phyloP scores from a whole-genome alignment of 2,329 filamentous ascomycete genomes.

The Pestalotiopsis sp. region DNA sequence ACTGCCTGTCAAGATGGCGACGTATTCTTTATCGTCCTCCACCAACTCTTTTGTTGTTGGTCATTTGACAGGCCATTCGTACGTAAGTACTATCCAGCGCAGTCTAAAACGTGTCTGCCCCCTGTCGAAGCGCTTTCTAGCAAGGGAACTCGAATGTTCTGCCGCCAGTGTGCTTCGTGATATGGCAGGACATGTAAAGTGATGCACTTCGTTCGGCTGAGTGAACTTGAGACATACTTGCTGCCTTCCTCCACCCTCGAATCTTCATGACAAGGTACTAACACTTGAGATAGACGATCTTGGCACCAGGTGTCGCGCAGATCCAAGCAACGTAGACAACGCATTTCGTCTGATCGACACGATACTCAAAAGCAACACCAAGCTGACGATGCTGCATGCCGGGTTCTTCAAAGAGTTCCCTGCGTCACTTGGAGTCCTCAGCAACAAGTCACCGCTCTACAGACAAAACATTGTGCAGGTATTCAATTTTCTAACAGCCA shows the following conservation, averaged over 20 bases:
- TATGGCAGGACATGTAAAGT: neutral
- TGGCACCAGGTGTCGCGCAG: constrained; percentile 32
- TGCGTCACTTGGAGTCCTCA: constrained; percentile 18
- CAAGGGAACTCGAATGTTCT: neutral
- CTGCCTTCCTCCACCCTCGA: neutral
- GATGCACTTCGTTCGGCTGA: neutral
- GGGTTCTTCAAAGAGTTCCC: constrained; percentile 44
- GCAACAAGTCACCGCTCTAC: constrained; percentile 21
- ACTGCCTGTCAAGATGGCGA: constrained; percentile 61
- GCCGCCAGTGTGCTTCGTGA: neutral
- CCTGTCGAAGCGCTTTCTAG: neutral
- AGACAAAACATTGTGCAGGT: constrained; percentile 35
- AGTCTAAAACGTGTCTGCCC: neutral
- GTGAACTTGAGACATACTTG: neutral
- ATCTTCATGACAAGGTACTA: neutral
- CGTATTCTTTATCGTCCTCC: constrained; percentile 65
- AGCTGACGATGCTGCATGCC: constrained; percentile 29
- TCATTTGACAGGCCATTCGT: constrained; percentile 40
- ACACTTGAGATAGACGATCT: constrained; percentile 20
- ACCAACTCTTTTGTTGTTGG: constrained; percentile 68
- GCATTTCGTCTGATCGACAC: constrained; percentile 38
- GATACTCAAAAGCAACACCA: constrained; percentile 41
- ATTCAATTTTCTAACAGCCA: constrained; percentile 43
- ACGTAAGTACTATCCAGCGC: constrained; percentile 22
- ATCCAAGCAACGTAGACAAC: constrained; percentile 28